Conservation (phyloP, 2,329 filamentous ascomycete species). For the Aspergillus arachidicola region DNA sequence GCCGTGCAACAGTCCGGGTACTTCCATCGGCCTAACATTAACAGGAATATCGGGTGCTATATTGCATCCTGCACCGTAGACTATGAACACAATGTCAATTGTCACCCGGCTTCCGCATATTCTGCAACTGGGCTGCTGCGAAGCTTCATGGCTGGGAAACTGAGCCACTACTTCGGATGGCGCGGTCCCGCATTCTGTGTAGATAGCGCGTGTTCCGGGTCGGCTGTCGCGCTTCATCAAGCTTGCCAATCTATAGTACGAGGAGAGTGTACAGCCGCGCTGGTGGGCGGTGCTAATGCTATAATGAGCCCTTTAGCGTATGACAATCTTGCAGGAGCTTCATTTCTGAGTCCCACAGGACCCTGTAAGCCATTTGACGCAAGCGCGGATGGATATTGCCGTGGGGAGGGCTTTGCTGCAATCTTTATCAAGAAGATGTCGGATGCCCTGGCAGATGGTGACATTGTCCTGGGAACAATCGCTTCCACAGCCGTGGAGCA, state of each 20-base stretch:
- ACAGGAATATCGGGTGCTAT: conserved; percentile 43
- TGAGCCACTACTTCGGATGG: conserved; percentile 49
- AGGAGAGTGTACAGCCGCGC: conserved; percentile 26
- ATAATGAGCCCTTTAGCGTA: conserved; percentile 31
- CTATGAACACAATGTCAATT: conserved; percentile 47
- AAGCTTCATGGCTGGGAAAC: conserved; percentile 30
- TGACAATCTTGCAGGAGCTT: conserved; percentile 34
- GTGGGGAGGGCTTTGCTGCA: conserved; percentile 51
- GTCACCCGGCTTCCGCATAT: conserved; percentile 41
- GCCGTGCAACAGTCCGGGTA: conserved; percentile 37
- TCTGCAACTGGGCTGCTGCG: conserved; percentile 31
- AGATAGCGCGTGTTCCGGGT: conserved; percentile 48
- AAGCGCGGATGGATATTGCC: conserved; percentile 55
- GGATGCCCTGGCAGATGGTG: conserved; percentile 51
- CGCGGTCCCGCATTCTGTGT: conserved; percentile 45
- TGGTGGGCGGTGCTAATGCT: conserved; percentile 41
- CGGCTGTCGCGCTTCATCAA: conserved; percentile 37
- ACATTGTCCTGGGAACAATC: conserved; percentile 48
- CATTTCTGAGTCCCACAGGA: conserved; percentile 49
- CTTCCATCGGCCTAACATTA: conserved; percentile 15
- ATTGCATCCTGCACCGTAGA: conserved; percentile 40
- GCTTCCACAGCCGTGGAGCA: conserved; percentile 36
- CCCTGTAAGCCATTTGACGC: conserved; percentile 52
- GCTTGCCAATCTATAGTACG: conserved; percentile 26
- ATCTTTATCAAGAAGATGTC: conserved; percentile 53